Conservation (phyloP, 768 basidiomycete species). For the Russula abietina region DNA sequence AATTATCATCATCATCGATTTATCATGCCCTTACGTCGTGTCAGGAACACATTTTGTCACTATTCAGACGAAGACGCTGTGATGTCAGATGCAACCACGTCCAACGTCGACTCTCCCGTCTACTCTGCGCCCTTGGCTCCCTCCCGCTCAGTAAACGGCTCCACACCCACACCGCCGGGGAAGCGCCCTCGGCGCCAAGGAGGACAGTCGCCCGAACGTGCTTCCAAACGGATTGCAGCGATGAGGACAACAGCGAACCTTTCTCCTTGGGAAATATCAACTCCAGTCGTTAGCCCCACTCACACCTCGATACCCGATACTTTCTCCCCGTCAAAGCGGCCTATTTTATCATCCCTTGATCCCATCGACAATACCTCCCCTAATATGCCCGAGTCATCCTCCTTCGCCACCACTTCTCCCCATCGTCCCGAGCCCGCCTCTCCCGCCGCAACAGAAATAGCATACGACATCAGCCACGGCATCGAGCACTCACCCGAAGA, state of each 20-base stretch:
- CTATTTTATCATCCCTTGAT: not conserved
- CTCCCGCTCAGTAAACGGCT: not conserved
- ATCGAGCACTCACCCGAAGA: conserved; percentile 14
- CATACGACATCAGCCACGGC: conserved; percentile 22
- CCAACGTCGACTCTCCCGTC: not conserved
- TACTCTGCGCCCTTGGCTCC: not conserved
- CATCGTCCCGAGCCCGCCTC: conserved; percentile 22
- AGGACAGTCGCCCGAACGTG: not conserved
- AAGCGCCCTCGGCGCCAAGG: conserved; percentile 4
- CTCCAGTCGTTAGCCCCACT: not conserved
- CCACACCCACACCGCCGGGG: not conserved
- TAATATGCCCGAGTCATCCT: not conserved
- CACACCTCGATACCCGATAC: not conserved
- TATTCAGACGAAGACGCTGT: conserved; percentile 1
- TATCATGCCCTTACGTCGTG: conserved; percentile 12
- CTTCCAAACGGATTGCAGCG: not conserved
- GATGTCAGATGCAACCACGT: conserved; percentile 3
- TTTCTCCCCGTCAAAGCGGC: not conserved
- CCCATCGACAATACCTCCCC: not conserved
- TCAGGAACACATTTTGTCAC: not conserved
- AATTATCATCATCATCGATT: not conserved
- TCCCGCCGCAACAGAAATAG: conserved; percentile 30
- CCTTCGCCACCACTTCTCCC: no score
- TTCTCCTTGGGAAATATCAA: not conserved
- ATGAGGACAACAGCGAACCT: not conserved